Evolutionary conservation across 768 basidiomycete species (phyloP).

Genomic region (Guyanaporus albipodus): DNA sequence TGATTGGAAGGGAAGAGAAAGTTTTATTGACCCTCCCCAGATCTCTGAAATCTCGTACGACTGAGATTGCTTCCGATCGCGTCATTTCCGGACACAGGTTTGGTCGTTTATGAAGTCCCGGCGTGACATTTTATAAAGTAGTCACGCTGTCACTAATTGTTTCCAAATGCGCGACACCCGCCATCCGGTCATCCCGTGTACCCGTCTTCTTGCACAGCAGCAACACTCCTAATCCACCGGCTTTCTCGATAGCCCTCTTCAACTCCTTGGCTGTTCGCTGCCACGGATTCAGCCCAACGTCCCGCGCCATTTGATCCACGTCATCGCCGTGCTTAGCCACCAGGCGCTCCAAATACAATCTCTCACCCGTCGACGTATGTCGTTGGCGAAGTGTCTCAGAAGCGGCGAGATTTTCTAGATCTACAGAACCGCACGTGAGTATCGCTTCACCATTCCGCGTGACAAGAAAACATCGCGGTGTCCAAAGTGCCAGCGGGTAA

Average conservation of each 20-base stretch:
- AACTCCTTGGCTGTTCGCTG: slow-evolving; percentile 85
- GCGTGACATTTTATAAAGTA: slow-evolving; percentile 17
- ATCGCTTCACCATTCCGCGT: not conserved
- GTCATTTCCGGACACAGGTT: slow-evolving; percentile 31
- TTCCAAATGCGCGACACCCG: slow-evolving; percentile 12
- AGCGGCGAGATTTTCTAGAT: slow-evolving; percentile 60
- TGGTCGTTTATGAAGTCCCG: slow-evolving; percentile 22
- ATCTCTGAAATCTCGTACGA: slow-evolving; percentile 13
- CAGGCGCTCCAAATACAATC: slow-evolving; percentile 59
- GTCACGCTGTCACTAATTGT: slow-evolving; percentile 30
- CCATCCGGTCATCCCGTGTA: slow-evolving; percentile 2
- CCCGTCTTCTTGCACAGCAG: slow-evolving; percentile 16
- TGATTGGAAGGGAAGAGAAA: slow-evolving; percentile 11
- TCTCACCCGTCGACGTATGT: slow-evolving; percentile 67
- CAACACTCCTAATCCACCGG: slow-evolving; percentile 41
- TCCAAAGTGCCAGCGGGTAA: not conserved
- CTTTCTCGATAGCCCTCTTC: slow-evolving; percentile 54
- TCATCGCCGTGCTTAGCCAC: slow-evolving; percentile 69
- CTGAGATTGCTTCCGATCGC: slow-evolving; percentile 11
- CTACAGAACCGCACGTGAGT: slow-evolving; percentile 36
- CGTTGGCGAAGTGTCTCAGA: slow-evolving; percentile 47
- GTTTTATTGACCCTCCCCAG: slow-evolving; percentile 3
- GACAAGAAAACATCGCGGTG: not conserved
- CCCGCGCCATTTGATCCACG: slow-evolving; percentile 70
- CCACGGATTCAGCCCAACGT: slow-evolving; percentile 73